Evolutionary conservation across 805 yeast species (phyloP), one percentile per base, ranked within the genome.

Genomic region (Kuraishia hungarica): DNA sequence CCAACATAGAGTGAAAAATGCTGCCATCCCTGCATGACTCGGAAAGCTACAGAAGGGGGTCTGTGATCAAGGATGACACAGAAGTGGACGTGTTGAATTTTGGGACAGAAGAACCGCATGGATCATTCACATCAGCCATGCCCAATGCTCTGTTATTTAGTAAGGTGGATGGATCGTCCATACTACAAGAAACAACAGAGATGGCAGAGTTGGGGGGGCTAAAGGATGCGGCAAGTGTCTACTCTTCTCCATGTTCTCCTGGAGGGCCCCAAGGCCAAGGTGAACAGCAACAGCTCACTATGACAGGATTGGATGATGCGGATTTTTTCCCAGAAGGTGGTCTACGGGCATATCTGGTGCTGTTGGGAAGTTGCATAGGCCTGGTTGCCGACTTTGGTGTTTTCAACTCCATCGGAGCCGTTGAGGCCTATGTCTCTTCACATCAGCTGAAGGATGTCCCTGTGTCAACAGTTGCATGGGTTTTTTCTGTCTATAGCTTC

Each of bases 401-500:
- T 23, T 65, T 81, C 54, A 84, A 84, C 62, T 67, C 84, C 1
- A 69, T 77, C 20, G 89, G 89, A 57, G 87, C 81, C 7, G 72
- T 84, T 46, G 84, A 84, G 66, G 76, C 84, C 1, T 80, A 83
- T 60, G 72, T 84, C 10, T 74, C 82, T n/a, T 70, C 70, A n/a
- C 76, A 84, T 64, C 87, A 84, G 64, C 69, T 84, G 56, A 67
- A 69, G 0, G 61, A 73, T 51, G 67, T 71, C 7, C 63, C 72
- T 6, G 71, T 82, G 1, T 74, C 83, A 1, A 69, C 79, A 0
- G 74, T 83, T 13, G 78, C 86, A 2, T 84, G 90, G 90, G 77
- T 84, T 47, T 84, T 84, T 60, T 82, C 89, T 1, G 65, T 84
- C 43, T 79, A 73, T 62, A 65, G 76, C 52, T 76, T 81, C 46